A percentile compares a stretch with the other conserved stretches of the same genome.
phyloP scores from a whole-genome alignment of 2,329 filamentous ascomycete species.

The Pyrenochaeta sp. region DNA sequence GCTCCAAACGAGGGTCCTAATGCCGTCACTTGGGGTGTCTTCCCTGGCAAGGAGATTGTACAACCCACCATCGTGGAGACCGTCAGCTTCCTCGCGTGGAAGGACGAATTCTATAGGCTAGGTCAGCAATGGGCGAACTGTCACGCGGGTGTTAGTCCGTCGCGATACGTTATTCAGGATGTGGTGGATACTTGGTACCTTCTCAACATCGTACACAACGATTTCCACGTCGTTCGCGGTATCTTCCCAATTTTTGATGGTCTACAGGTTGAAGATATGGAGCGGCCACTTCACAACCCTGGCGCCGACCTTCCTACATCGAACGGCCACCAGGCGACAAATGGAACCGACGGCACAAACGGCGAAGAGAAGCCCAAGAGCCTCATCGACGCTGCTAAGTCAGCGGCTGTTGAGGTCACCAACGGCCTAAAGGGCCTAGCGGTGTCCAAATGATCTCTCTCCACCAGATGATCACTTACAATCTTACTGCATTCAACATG shows the following conservation, averaged over 20 bases:
- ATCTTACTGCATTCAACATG: constrained; percentile 47
- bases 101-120: constrained; percentile 94
- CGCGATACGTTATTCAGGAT: constrained; percentile 78
- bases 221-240: constrained; percentile 84
- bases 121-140: constrained; percentile 95
- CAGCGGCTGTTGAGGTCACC: constrained; percentile 38
- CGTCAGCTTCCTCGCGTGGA: constrained; percentile 97
- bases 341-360: constrained; percentile 14
- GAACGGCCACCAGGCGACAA: constrained; percentile 13
- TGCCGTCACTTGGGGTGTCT: constrained; percentile 99
- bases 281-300: constrained; percentile 51
- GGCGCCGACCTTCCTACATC: constrained; percentile 17
- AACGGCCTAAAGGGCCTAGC: constrained; percentile 40
- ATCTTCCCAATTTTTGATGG: constrained; percentile 89
- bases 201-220: constrained; percentile 97
- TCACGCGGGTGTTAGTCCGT: constrained; percentile 78
- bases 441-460: constrained; percentile 35
- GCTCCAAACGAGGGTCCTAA: constrained; percentile 87
- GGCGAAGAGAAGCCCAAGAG: constrained; percentile 18
- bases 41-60: constrained; percentile 98
- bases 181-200: constrained; percentile 93
- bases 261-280: constrained; percentile 72
- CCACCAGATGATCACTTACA: constrained; percentile 10
- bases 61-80: constrained; percentile 99
- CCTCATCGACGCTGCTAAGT: constrained; percentile 38